These are phyloP conservation scores for Hypoxylon sp. DNA, from an alignment of 2,329 filamentous ascomycete genomes.

Conservation along the genomic window DNA sequence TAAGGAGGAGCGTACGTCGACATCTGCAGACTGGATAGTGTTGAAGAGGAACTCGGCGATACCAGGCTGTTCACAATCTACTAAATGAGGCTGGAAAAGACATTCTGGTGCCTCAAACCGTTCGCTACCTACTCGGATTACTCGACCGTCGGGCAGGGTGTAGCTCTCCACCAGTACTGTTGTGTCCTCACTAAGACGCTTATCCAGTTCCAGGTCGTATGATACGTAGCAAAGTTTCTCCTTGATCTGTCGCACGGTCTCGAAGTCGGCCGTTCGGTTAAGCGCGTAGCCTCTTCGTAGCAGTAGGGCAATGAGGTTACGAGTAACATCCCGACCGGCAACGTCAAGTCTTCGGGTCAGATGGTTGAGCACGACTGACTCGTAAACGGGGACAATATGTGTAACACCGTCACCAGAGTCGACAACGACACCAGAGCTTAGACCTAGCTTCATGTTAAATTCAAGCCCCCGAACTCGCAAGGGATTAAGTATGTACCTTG, in stretches of 20 bases:
- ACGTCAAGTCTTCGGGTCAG: slow-evolving; percentile 95
- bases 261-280: slow-evolving; percentile 98
- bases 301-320: slow-evolving; percentile 95
- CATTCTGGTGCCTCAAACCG: slow-evolving; percentile 98
- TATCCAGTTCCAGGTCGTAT: slow-evolving; percentile 96
- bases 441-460: slow-evolving; percentile 65
- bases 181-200: slow-evolving; percentile 95
- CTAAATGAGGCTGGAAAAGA: slow-evolving; percentile 97
- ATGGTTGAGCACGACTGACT: slow-evolving; percentile 97
- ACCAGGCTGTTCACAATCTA: slow-evolving; percentile 96
- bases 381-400: slow-evolving; percentile 98
- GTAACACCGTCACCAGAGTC: slow-evolving; percentile 99
- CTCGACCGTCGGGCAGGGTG: slow-evolving; percentile 94
- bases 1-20: slow-evolving; percentile 92
- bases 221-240: slow-evolving; percentile 99
- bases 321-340: slow-evolving; percentile 96
- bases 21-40: slow-evolving; percentile 95
- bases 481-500: slow-evolving; percentile 74
- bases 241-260: slow-evolving; percentile 99
- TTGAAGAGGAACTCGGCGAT: slow-evolving; percentile 99
- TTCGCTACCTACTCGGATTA: slow-evolving; percentile 96
- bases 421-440: slow-evolving; percentile 95
- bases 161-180: slow-evolving; percentile 98
- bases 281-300: slow-evolving; percentile 94
- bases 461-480: not conserved